Base-by-base conservation (phyloP, 2,329 filamentous ascomycete genomes). In the Huntiella abstrusa region DNA sequence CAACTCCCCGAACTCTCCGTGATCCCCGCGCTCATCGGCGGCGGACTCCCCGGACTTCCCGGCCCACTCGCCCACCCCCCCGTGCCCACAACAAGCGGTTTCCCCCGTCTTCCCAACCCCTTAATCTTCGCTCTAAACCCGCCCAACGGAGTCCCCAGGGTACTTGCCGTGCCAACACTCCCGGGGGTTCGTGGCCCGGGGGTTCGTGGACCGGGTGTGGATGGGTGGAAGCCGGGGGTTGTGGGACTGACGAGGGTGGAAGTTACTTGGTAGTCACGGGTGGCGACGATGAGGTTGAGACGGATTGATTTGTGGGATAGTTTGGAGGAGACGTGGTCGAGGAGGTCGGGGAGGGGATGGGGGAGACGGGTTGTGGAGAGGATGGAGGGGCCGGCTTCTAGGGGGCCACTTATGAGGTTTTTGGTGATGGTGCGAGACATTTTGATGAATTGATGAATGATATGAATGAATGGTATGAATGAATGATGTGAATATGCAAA, bases 301-400 rank as follows among this genome's bases (percentile, higher is more conserved):
- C 73, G 67, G 2, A 75, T 58, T 6, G 62, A 62, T 55, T 75
- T 77, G 44, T 65, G 64, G 10, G 71, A 67, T 16, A 80, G 64
- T 15, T 69, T 64, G 51, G 62, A 64, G 0, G 75, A 76, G 11
- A 67, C 64, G 53, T 76, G 74, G 49, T 77, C 73, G 28, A 80
- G 65, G 19, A 73, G 73, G 4, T 65, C 63, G 8, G 60, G 65
- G 46, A 78, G 57, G 38, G 66, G 62, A n/a, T 65, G 58, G 2
- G 75, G 73, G n/a, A 79, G 64, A 49, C 69, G 67, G 52, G 74
- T 66, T 33, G 64, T 62, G 53, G 77, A 70, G 49, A 76, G 67
- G 46, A 78, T 62, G 15, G 74, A 77, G 37, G 63, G 62, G 13
- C 74, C 74, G 22, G 75, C 74, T 63, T 78, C 75, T 48, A 80